A percentile compares a stretch with the other conserved stretches of the same genome.
Evolutionary conservation across 169 alveolate species (phyloP).

Genomic region (Cryptosporidium tyzzeri): DNA sequence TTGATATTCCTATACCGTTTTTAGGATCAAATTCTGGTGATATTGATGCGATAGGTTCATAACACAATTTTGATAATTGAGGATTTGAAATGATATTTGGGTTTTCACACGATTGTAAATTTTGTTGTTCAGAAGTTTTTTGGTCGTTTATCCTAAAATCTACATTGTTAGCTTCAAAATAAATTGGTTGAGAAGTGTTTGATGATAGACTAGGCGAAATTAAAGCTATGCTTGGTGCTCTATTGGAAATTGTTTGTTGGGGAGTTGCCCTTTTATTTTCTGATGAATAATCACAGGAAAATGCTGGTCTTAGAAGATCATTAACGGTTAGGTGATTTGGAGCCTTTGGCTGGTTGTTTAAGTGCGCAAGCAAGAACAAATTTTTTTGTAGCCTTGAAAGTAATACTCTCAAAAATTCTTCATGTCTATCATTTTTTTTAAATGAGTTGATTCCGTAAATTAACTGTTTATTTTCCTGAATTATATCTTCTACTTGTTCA

Average conservation of each 20-base stretch:
- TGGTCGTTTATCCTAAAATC: conserved; percentile 26
- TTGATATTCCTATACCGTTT: conserved; percentile 29
- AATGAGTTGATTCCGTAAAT: conserved; percentile 45
- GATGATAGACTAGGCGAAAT: conserved; percentile 34
- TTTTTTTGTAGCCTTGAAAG: conserved; percentile 64
- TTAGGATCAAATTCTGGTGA: conserved; percentile 44
- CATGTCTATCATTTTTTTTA: conserved; percentile 8
- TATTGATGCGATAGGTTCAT: conserved; percentile 3
- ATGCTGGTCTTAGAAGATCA: conserved; percentile 26
- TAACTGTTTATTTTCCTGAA: conserved; percentile 55
- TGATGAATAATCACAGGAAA: conserved; percentile 53
- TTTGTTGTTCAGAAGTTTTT: conserved; percentile 15
- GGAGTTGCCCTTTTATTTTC: conserved; percentile 18
- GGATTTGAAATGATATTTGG: neutral
- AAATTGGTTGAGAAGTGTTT: conserved; percentile 13
- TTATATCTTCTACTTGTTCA: conserved; percentile 8
- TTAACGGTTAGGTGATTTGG: conserved; percentile 18
- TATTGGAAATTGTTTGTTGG: conserved; percentile 10
- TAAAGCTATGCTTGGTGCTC: conserved; percentile 19
- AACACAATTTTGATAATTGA: conserved; percentile 23
- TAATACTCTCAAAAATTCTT: neutral
- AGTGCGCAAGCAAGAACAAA: conserved; percentile 49
- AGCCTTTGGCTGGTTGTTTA: conserved; percentile 69
- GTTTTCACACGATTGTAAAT: conserved; percentile 24
- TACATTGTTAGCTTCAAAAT: conserved; percentile 15